phyloP scores from a whole-genome alignment of 1,139 yeast genomes.

The Lodderomyces parapsilosis region DNA sequence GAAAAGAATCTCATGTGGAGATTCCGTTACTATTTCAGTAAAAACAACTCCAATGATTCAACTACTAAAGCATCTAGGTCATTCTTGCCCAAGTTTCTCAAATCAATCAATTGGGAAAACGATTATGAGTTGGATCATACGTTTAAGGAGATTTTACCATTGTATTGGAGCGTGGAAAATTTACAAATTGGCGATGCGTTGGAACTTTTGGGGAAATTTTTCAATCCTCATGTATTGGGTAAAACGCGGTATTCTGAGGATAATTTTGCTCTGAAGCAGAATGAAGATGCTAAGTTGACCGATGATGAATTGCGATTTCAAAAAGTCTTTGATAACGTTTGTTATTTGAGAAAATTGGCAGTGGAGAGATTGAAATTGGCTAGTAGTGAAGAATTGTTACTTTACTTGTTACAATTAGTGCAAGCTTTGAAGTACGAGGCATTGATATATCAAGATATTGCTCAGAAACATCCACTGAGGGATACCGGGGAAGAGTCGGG shows the following conservation, averaged over 20 bases:
- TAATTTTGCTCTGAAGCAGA: constrained; percentile 8
- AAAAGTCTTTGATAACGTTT: constrained; percentile 34
- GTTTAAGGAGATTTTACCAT: constrained; percentile 51
- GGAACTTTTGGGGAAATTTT: constrained; percentile 79
- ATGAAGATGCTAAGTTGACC: constrained; percentile 13
- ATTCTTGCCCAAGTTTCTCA: constrained; percentile 80
- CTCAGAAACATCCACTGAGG: constrained; percentile 2
- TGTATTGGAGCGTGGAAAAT: constrained; percentile 56
- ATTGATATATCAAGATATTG: constrained; percentile 21
- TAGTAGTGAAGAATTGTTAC: constrained; percentile 71
- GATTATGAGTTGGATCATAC: constrained; percentile 79
- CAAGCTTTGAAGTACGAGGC: constrained; percentile 84
- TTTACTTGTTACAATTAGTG: constrained; percentile 84
- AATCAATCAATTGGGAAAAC: constrained; percentile 87
- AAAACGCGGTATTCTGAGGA: constrained; percentile 14
- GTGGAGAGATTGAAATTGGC: constrained; percentile 81
- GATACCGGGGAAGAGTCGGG: constrained; percentile 6
- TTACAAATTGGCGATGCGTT: constrained; percentile 91
- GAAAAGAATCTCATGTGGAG: constrained; percentile 93
- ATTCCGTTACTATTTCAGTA: constrained; percentile 80
- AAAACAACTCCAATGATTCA: constrained; percentile 41
- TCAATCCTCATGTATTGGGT: constrained; percentile 39
- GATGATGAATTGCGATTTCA: constrained; percentile 32
- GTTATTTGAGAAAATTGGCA: constrained; percentile 73
- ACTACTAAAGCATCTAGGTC: constrained; percentile 29